Percentiles rank a stretch among this genome's conserved stretches.
Evolutionary conservation across 1,284 basidiomycete genomes (phyloP).

Genomic region (Hortiboletus rubellus): DNA sequence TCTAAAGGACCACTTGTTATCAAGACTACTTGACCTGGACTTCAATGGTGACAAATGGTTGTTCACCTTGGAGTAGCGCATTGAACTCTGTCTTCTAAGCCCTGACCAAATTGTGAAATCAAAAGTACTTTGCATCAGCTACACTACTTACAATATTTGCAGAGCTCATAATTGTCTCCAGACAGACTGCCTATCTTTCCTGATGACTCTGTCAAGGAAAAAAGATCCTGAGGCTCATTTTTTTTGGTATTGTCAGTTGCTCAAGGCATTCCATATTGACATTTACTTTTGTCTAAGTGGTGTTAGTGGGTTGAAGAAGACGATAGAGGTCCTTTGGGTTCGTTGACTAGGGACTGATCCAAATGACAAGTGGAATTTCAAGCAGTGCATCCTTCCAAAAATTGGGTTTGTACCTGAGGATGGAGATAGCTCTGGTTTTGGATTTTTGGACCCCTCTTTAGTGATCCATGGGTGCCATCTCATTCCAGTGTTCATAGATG

Average conservation of each 20-base stretch:
- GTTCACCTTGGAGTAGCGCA: background rate
- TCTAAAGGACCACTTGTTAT: constrained; percentile 1
- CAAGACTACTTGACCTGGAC: background rate
- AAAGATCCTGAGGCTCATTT: constrained; percentile 15
- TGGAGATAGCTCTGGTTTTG: background rate
- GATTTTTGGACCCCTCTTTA: constrained; percentile 15
- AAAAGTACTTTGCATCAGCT: background rate
- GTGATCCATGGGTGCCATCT: constrained; percentile 14
- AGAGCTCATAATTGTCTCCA: constrained; percentile 39
- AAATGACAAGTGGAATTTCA: background rate
- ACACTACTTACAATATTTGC: constrained; percentile 15
- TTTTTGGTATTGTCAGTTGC: constrained; percentile 18
- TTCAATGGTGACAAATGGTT: background rate
- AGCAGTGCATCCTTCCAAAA: constrained; percentile 9
- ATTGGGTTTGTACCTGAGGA: constrained; percentile 11
- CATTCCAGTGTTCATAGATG: constrained; percentile 13
- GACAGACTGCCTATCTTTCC: no score
- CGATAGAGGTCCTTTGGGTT: constrained; percentile 11
- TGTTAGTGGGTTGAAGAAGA: background rate
- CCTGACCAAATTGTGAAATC: background rate
- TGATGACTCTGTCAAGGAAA: no score
- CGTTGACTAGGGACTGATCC: constrained; percentile 11
- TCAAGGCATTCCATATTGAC: background rate
- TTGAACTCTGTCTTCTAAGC: no score
- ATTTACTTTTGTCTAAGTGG: background rate